These are phyloP conservation scores for Nothophoma quercina DNA, from an alignment of 2,329 filamentous ascomycete genomes.

Conservation along the genomic window DNA sequence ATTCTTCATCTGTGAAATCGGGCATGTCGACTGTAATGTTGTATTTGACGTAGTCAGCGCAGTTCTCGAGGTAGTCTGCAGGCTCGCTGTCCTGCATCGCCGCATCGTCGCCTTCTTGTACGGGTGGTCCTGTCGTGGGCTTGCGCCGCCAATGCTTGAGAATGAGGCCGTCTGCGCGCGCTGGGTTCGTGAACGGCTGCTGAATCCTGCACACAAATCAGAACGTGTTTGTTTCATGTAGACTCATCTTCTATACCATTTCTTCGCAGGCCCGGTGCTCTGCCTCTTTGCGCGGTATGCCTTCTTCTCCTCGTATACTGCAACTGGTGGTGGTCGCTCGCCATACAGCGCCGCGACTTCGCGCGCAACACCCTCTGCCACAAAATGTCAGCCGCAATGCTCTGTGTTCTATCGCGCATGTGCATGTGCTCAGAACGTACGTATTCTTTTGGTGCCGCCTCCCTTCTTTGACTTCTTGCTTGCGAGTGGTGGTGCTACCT, in stretches of 20 bases:
- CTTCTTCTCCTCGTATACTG: slow-evolving; percentile 52
- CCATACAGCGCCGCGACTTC: slow-evolving; percentile 52
- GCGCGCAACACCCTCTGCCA: slow-evolving; percentile 49
- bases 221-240: no score
- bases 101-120: slow-evolving; percentile 42
- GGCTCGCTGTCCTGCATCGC: slow-evolving; percentile 47
- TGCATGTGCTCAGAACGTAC: slow-evolving; percentile 47
- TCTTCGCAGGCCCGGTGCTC: slow-evolving; percentile 49
- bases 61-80: slow-evolving; percentile 52
- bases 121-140: slow-evolving; percentile 41
- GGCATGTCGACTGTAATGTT: slow-evolving; percentile 82
- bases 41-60: slow-evolving; percentile 79
- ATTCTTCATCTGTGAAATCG: slow-evolving; percentile 86
- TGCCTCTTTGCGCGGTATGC: slow-evolving; percentile 49
- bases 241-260: slow-evolving; percentile 48
- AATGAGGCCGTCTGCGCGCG: slow-evolving; percentile 73
- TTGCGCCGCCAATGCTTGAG: slow-evolving; percentile 84
- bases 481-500: slow-evolving; percentile 56
- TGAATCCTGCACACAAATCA: no score
- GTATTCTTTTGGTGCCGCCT: slow-evolving; percentile 61
- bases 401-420: neutral
- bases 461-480: slow-evolving; percentile 77
- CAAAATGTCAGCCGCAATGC: neutral
- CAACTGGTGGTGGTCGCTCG: slow-evolving; percentile 51
- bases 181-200: slow-evolving; percentile 76